phyloP scores from a whole-genome alignment of 2,329 filamentous ascomycete genomes.

The Talaromyces verruculosus region DNA sequence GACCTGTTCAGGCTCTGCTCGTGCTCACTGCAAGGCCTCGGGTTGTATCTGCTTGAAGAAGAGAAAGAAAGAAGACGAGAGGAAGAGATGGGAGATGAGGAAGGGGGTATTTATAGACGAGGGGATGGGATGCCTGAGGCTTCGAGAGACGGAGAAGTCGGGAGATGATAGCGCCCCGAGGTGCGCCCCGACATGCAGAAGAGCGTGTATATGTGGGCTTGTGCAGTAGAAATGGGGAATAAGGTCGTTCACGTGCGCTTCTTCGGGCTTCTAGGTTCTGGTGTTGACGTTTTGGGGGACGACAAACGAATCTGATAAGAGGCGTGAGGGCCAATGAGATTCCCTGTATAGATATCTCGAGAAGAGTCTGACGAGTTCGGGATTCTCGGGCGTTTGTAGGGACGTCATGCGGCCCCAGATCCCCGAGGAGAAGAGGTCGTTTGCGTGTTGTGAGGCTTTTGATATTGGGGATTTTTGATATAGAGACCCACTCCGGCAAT shows the following conservation, averaged over 20 bases:
- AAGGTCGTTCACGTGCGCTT: not conserved
- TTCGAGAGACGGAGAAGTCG: not conserved
- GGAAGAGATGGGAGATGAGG: not conserved
- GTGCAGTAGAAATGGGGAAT: not conserved
- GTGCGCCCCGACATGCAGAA: not conserved
- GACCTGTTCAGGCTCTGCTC: conserved; percentile 12
- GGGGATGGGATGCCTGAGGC: not conserved
- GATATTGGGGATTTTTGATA: not conserved
- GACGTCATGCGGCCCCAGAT: not conserved
- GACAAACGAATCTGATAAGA: not conserved
- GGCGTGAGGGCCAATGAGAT: not conserved
- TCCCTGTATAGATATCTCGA: not conserved
- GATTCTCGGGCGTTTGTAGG: not conserved
- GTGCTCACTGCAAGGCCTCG: conserved; percentile 1
- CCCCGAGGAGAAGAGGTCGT: not conserved
- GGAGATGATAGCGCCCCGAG: not conserved
- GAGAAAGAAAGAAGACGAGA: not conserved
- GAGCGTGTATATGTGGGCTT: not conserved
- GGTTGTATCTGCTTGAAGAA: conserved; percentile 6
- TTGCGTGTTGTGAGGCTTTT: not conserved
- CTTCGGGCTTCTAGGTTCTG: not conserved
- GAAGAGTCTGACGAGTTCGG: not conserved
- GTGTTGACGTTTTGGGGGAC: not conserved
- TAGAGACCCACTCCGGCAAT: not conserved
- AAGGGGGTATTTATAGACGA: conserved; percentile 15